phyloP scores from a whole-genome alignment of 176 grass and related monocot genomes.

The Rhynchospora pubera region DNA sequence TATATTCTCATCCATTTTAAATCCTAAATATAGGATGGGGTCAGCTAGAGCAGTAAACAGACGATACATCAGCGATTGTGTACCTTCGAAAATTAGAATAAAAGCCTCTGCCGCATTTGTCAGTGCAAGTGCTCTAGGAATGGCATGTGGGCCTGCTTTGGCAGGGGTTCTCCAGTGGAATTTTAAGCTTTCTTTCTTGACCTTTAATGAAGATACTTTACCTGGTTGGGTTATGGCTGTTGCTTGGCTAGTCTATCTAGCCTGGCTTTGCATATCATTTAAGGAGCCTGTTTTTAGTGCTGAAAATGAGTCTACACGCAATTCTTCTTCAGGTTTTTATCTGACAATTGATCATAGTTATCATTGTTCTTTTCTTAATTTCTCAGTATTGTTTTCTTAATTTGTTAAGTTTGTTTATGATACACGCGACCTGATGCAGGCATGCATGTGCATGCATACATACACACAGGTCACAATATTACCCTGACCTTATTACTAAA shows the following conservation, averaged over 20 bases:
- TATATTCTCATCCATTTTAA: neutral
- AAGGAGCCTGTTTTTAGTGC: slow-evolving; percentile 67
- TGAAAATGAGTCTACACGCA: slow-evolving; percentile 30
- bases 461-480: neutral
- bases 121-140: slow-evolving; percentile 90
- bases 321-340: slow-evolving; percentile 43
- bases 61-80: slow-evolving; percentile 95
- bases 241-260: slow-evolving; percentile 77
- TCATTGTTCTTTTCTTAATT: neutral
- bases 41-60: slow-evolving; percentile 96
- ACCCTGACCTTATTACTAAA: neutral
- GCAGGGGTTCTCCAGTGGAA: slow-evolving; percentile 91
- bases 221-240: slow-evolving; percentile 99
- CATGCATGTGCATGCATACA: neutral
- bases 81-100: slow-evolving; percentile 85
- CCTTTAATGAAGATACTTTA: slow-evolving; percentile 77
- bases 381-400: slow-evolving; percentile 8
- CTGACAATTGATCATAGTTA: neutral
- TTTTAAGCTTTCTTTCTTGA: slow-evolving; percentile 79
- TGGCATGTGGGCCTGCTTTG: slow-evolving; percentile 93
- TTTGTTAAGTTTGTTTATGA: neutral
- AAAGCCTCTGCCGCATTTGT: slow-evolving; percentile 96
- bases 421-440: neutral
- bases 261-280: slow-evolving; percentile 76
- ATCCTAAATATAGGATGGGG: slow-evolving; percentile 48